phyloP scores from a whole-genome alignment of 2,329 filamentous ascomycete genomes.

The Tolypocladium sp. region DNA sequence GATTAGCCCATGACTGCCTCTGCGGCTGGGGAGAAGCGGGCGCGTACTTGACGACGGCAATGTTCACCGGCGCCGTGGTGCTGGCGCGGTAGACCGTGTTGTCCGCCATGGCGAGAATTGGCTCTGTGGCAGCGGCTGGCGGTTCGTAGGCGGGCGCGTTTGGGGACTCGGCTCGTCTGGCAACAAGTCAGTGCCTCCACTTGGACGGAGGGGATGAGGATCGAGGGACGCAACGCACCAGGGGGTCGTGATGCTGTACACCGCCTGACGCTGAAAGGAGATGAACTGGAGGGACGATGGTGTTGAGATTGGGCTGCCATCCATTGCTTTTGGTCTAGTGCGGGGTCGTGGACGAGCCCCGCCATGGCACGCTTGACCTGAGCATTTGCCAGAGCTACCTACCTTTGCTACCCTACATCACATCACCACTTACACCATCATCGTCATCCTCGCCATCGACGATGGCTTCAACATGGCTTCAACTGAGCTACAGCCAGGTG shows the following conservation, averaged over 20 bases:
- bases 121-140: not conserved
- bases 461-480: no score
- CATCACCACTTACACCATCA: no score
- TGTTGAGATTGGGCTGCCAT: not conserved
- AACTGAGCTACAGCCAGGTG: no score
- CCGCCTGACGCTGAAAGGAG: not conserved
- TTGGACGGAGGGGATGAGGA: no score
- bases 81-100: slow-evolving; percentile 74
- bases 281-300: not conserved
- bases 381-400: no score
- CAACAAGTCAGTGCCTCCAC: not conserved
- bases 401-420: no score
- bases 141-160: not conserved
- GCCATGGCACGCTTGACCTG: no score
- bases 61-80: slow-evolving; percentile 96
- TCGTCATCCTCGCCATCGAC: no score
- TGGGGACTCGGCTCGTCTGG: not conserved
- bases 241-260: not conserved
- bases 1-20: not conserved
- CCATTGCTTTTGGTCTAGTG: not conserved
- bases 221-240: not conserved
- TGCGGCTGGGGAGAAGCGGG: not conserved
- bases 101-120: slow-evolving; percentile 30
- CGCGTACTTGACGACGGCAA: slow-evolving; percentile 85
- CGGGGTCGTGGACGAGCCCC: not conserved